These are phyloP conservation scores for Solanum bulbocastanum DNA, from an alignment of 257 asterid species.

Conservation along the genomic window DNA sequence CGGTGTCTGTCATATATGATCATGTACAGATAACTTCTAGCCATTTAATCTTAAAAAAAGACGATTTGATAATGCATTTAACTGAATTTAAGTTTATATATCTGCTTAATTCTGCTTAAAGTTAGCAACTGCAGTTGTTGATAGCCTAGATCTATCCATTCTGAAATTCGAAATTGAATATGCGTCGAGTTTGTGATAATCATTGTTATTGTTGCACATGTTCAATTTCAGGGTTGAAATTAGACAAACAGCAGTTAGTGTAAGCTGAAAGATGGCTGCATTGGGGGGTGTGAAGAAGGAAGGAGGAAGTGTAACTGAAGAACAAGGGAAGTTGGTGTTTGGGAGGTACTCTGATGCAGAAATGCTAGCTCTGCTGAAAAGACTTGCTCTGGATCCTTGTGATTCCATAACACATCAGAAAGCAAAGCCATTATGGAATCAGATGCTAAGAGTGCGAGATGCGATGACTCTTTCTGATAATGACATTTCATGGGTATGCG, in stretches of 20 bases:
- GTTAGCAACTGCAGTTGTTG: not conserved
- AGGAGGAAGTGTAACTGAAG: conserved; percentile 10
- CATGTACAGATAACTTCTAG: not conserved
- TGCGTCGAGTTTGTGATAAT: not conserved
- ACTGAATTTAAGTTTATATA: not conserved
- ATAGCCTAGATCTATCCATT: not conserved
- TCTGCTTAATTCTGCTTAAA: not conserved
- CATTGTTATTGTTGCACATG: not conserved
- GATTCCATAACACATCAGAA: conserved; percentile 19
- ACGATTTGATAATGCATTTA: not conserved
- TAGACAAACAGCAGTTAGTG: not conserved
- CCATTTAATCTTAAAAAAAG: not conserved
- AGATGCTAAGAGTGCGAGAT: conserved; percentile 41
- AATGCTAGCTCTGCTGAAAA: conserved; percentile 44
- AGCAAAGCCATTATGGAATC: conserved; percentile 40
- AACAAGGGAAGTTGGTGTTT: conserved; percentile 23
- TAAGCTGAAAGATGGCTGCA: conserved; percentile 28
- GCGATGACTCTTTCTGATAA: conserved; percentile 36
- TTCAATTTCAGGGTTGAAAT: conserved; percentile 20
- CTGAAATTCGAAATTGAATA: not conserved
- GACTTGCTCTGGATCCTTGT: conserved; percentile 55
- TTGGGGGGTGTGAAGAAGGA: conserved; percentile 18
- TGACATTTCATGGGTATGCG: conserved; percentile 51
- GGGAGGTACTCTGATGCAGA: conserved; percentile 50
- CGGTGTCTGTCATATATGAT: not conserved